phyloP scores from a whole-genome alignment of 805 yeast genomes.

The Yamadazyma phyllophila region DNA sequence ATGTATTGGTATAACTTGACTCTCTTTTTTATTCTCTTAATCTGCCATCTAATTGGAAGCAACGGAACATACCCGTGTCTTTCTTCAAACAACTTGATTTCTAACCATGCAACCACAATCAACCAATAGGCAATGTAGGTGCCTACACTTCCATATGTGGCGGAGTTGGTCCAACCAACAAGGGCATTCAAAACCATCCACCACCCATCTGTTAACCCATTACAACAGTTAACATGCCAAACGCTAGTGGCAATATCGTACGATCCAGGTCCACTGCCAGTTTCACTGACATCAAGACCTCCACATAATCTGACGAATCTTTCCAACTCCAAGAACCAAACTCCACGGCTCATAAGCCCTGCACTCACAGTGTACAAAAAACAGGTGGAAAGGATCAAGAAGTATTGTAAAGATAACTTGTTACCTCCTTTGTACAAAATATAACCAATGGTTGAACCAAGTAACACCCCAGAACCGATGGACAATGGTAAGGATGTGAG shows the following conservation, averaged over 20 bases:
- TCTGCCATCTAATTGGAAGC: conserved; percentile 41
- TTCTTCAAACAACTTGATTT: conserved; percentile 34
- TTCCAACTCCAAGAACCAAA: conserved; percentile 44
- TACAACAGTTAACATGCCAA: conserved; percentile 49
- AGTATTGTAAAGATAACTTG: conserved; percentile 41
- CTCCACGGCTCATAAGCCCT: conserved; percentile 43
- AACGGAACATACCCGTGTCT: conserved; percentile 36
- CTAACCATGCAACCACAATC: conserved; percentile 29
- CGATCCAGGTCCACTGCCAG: conserved; percentile 47
- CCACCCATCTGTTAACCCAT: conserved; percentile 44
- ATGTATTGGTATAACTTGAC: conserved; percentile 11
- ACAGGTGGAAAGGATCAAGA: conserved; percentile 37
- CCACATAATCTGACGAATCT: conserved; percentile 37
- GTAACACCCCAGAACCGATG: conserved; percentile 24
- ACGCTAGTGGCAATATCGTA: conserved; percentile 39
- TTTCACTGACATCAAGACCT: conserved; percentile 42
- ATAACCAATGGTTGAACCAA: conserved; percentile 35
- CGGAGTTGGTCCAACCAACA: conserved; percentile 47
- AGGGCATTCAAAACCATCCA: conserved; percentile 48
- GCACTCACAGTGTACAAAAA: conserved; percentile 45
- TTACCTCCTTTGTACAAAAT: conserved; percentile 40
- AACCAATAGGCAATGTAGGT: conserved; percentile 39
- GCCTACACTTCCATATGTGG: conserved; percentile 43
- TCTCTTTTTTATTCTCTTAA: conserved; percentile 33
- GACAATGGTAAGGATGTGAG: conserved; percentile 31